Percentiles rank a stretch among this genome's conserved stretches.
Conservation (phyloP, 108 stramenopile genomes). For the Epithemia pelagica region DNA sequence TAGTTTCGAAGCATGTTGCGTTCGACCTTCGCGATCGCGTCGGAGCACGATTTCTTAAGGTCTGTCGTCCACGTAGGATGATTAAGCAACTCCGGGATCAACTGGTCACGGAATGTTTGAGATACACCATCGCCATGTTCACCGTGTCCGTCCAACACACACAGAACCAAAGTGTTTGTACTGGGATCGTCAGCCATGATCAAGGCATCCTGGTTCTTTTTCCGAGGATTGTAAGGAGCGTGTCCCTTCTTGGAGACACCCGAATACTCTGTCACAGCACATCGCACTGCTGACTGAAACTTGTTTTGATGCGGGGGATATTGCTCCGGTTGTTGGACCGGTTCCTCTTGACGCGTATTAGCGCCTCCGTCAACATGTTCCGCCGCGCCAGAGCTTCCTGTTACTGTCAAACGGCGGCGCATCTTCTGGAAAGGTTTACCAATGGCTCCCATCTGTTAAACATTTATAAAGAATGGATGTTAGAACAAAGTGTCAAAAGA, state of each 20-base stretch:
- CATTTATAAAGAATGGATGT: background rate
- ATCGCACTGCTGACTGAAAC: slow-evolving; percentile 30
- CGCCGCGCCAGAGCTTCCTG: slow-evolving; percentile 52
- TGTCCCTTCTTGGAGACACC: slow-evolving; percentile 96
- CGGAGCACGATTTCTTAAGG: slow-evolving; percentile 63
- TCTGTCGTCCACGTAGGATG: slow-evolving; percentile 80
- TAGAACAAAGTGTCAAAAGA: background rate
- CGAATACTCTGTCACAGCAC: slow-evolving; percentile 90
- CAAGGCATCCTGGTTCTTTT: slow-evolving; percentile 98
- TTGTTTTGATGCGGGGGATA: slow-evolving; percentile 11
- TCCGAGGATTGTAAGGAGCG: slow-evolving; percentile 97
- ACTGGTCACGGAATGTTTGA: slow-evolving; percentile 80
- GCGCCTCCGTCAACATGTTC: slow-evolving; percentile 71
- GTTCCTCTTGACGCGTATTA: slow-evolving; percentile 8
- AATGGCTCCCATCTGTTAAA: slow-evolving; percentile 20
- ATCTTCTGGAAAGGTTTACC: slow-evolving; percentile 67
- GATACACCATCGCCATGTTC: slow-evolving; percentile 95
- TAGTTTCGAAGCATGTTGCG: slow-evolving; percentile 82
- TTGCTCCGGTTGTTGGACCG: background rate
- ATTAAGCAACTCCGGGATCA: slow-evolving; percentile 82
- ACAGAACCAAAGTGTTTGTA: slow-evolving; percentile 87
- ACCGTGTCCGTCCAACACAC: slow-evolving; percentile 97
- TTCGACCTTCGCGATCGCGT: slow-evolving; percentile 87
- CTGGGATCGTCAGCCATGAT: slow-evolving; percentile 92
- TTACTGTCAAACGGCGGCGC: slow-evolving; percentile 86